Conservation (phyloP, 129 eudicot species). For the Logfia minima region DNA sequence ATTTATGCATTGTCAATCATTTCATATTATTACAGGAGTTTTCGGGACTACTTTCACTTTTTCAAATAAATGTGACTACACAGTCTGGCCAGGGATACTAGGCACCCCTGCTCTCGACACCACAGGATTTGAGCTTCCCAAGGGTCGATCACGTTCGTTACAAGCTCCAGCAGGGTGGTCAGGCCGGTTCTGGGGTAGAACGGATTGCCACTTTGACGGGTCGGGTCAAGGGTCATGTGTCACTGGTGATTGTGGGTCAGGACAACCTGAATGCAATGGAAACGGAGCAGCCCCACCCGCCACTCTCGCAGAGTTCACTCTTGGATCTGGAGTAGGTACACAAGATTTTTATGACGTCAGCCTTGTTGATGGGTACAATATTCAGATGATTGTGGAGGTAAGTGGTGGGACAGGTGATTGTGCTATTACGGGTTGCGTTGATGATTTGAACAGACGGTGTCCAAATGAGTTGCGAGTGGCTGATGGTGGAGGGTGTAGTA, state of each 20-base stretch:
- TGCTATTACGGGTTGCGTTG: conserved; percentile 55
- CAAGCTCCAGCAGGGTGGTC: conserved; percentile 78
- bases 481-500: conserved; percentile 59
- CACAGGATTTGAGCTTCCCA: conserved; percentile 63
- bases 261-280: conserved; percentile 62
- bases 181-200: conserved; percentile 76
- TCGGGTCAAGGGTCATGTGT: conserved; percentile 50
- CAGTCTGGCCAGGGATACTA: conserved; percentile 67
- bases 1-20: conserved; percentile 19
- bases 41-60: conserved; percentile 54
- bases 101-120: conserved; percentile 59
- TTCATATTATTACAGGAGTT: conserved; percentile 30
- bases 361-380: conserved; percentile 73
- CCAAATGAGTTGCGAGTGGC: conserved; percentile 53
- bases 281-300: conserved; percentile 66
- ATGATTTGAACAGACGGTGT: conserved; percentile 60
- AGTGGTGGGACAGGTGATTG: conserved; percentile 61
- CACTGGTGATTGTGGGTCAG: conserved; percentile 72
- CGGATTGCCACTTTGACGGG: conserved; percentile 55
- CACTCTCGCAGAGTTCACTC: conserved; percentile 68
- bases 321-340: conserved; percentile 47
- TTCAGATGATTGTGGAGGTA: conserved; percentile 57
- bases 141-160: conserved; percentile 45
- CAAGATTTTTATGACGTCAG: conserved; percentile 80
- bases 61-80: conserved; percentile 54